Base-by-base conservation (phyloP, 1,139 yeast genomes). In the Geotrichum restrictum region DNA sequence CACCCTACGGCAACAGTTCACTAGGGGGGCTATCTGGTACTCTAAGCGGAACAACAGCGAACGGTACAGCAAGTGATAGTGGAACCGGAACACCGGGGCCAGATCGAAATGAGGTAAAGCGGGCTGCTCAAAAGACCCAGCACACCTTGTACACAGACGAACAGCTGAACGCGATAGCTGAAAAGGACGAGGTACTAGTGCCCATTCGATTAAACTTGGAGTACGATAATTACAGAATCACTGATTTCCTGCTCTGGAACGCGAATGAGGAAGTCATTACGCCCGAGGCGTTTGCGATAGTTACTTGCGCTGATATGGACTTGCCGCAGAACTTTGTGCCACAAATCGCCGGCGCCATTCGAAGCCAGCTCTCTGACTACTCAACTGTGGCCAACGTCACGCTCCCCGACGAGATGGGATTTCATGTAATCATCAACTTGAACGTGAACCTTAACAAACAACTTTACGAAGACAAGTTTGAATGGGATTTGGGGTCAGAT, bases 221-320 rank as follows among this genome's bases (percentile, higher is more conserved):
- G 58, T 80, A 82, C 57, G 83, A 84, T 53, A 78, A 79, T 34
- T 69, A 62, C 56, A 62, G 86, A 55, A 75, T 91, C 27, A 82
- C 81, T 19, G 99, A 93, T 64, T 82, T 82, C 57, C 83, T 94
- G 62, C 78, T 91, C 78, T 93, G 98, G 98, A 89, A 93, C 64
- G 64, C 87, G 45, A 82, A 84, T 63, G 98, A 93, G 64, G 72
- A 80, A 18, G 67, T 65, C 21, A 74, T 91, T 22, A 83, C 95
- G 0, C 97, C 98, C 0, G 88, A 83, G 55, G 83, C 83, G 58
- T 91, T 91, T 71, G 93, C 97, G 0, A 74, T 79, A 27, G 79
- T 88, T 31, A 78, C 91, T 58, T 83, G 95, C 63, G 80, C 80
- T 51, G 99, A 93, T 60, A 74, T 93, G 59, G 97, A 89, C 57